These are phyloP conservation scores for Lunasporangiospora selenospora DNA, from an alignment of 192 early-diverging fungal species.

Conservation along the genomic window DNA sequence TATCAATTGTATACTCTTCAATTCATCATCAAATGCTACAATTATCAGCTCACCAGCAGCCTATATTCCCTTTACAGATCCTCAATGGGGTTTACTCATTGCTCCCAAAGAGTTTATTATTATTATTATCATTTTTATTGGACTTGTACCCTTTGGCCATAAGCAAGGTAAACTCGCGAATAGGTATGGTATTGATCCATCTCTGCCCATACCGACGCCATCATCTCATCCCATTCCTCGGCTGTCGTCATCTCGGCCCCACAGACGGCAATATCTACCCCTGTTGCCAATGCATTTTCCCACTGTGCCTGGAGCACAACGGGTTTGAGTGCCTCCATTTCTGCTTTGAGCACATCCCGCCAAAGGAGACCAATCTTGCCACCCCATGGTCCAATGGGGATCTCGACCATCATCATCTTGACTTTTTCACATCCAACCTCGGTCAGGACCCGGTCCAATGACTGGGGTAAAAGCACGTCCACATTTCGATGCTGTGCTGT, in stretches of 20 bases:
- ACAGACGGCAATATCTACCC: conserved; percentile 36
- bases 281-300: conserved; percentile 27
- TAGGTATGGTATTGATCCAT: conserved; percentile 46
- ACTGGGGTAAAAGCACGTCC: conserved; percentile 30
- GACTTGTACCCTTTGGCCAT: conserved; percentile 40
- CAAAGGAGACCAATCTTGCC: conserved; percentile 42
- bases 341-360: conserved; percentile 40
- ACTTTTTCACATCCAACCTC: conserved; percentile 43
- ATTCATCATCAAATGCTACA: too few relatives aligned
- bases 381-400: conserved; percentile 46
- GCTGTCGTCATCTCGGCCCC: conserved; percentile 48
- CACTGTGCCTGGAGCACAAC: conserved; percentile 32
- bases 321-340: conserved; percentile 43
- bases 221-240: conserved; percentile 49
- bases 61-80: too few relatives aligned
- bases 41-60: too few relatives aligned
- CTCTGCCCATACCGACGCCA: conserved; percentile 37
- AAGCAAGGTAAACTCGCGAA: conserved; percentile 35
- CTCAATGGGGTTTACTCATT: too few relatives aligned
- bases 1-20: too few relatives aligned
- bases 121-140: too few relatives aligned
- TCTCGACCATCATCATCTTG: conserved; percentile 49
- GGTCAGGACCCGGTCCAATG: conserved; percentile 24
- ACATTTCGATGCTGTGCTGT: conserved; percentile 43
- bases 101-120: too few relatives aligned